A percentile compares a stretch with the other conserved stretches of the same genome.
Conservation (phyloP, 2,329 filamentous ascomycete species). For the Shiraia sp. region DNA sequence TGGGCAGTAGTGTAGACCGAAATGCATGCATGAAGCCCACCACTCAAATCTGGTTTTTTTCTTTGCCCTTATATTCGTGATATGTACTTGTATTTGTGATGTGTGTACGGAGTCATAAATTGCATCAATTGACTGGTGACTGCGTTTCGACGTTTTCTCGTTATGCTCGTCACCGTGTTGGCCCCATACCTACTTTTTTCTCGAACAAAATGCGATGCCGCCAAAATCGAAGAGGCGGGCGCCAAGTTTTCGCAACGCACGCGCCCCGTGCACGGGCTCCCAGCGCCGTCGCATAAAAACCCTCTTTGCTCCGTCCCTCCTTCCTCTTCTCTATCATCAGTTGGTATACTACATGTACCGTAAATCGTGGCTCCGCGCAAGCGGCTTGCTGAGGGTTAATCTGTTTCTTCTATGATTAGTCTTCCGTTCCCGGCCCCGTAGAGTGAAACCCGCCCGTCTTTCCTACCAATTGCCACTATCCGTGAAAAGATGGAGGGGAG, state of each 20-base stretch:
- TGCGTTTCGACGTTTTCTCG: too few species aligned
- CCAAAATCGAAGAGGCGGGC: too few species aligned
- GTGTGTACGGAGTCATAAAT: too few species aligned
- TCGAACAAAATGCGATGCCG: too few species aligned
- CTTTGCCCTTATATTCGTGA: not conserved
- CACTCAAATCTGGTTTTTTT: not conserved
- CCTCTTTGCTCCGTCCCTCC: constrained; percentile 22
- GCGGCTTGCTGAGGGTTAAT: constrained; percentile 50
- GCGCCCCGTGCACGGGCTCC: constrained; percentile 11
- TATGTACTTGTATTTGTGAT: too few species aligned
- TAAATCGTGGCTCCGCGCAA: constrained; percentile 46
- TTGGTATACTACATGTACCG: constrained; percentile 39
- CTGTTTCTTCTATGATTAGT: constrained; percentile 41
- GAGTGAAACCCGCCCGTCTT: constrained; percentile 42
- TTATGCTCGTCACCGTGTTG: too few species aligned
- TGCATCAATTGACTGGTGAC: too few species aligned
- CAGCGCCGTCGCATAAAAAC: constrained; percentile 21
- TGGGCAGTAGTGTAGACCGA: constrained; percentile 38
- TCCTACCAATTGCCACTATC: constrained; percentile 45
- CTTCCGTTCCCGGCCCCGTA: constrained; percentile 51
- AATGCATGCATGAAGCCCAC: constrained; percentile 37
- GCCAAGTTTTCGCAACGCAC: too few species aligned
- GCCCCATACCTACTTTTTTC: too few species aligned
- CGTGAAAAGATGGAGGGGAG: constrained; percentile 48
- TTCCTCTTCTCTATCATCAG: constrained; percentile 41